Evolutionary conservation across 768 basidiomycete species (phyloP), one percentile per base, ranked within the genome.

Genomic region (Strobilomyces dryophilus): DNA sequence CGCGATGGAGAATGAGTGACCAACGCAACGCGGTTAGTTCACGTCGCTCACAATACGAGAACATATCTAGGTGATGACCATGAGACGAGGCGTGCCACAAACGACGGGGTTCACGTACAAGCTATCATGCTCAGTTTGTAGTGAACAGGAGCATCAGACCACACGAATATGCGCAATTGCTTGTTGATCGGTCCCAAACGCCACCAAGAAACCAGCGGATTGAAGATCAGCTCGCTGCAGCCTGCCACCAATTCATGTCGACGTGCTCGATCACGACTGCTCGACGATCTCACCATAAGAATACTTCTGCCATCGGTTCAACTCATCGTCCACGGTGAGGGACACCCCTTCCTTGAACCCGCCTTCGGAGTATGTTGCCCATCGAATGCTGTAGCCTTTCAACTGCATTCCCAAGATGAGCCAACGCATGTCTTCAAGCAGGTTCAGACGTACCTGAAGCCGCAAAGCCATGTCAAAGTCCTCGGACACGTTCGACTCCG

Each of bases 271-370:
- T 12, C 6, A 5, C 7, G 66, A 21, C 61, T 74, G 74, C 21
- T 74, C 74, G 35, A n/a, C n/a, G n/a, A n/a, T 56, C 68, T 61
- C 9, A 62, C 85, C 88, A 68, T 89, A 90, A 0, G 87, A 74
- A 57, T 90, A 91, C 63, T 95, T 95, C 56, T 94, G 90, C 93
- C 93, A 97, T 8, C 93, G 68, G 64, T 94, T 94, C n/a, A 97
- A 71, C 64, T 97, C 93, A 63, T 97, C 93, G 51, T 93, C 91
- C 53, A 85, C 86, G 0, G 93, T 94, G 2, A 97, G 73, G 1
- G 88, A 90, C n/a, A 97, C 92, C 57, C 93, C 93, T 64, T 97
- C 93, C 73, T 94, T 89, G 78, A 95, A 95, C 0, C 84, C 89
- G 42, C 91, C 87, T 15, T 87, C 77, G 3, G 85, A 87, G 66